Evolutionary conservation across 805 yeast species (phyloP).

Genomic region (Ogataea nakhonphanomensis): DNA sequence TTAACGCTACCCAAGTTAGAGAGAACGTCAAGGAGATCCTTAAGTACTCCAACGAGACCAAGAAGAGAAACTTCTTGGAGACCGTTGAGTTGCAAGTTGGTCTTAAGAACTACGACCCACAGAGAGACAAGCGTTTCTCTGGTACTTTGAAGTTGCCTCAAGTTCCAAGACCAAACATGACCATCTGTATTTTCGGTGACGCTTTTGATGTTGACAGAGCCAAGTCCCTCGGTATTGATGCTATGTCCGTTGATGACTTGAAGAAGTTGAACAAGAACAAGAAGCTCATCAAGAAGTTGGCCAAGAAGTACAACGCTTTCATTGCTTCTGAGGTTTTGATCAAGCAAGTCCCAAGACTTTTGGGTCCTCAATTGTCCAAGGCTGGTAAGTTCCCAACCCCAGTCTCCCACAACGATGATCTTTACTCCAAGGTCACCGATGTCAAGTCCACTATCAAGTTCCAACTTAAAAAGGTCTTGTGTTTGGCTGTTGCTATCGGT

Average conservation of each 20-base stretch:
- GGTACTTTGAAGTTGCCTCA: conserved; percentile 97
- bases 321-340: conserved; percentile 98
- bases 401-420: conserved; percentile 98
- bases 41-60: conserved; percentile 86
- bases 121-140: conserved; percentile 99
- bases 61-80: conserved; percentile 99
- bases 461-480: conserved; percentile 99
- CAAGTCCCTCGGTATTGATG: conserved; percentile 97
- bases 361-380: conserved; percentile 99
- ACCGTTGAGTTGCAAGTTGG: conserved; percentile 99
- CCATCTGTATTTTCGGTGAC: conserved; percentile 99
- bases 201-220: conserved; percentile 99
- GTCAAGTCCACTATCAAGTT: conserved; percentile 99
- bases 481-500: conserved; percentile 99
- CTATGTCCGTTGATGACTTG: conserved; percentile 99
- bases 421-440: conserved; percentile 91
- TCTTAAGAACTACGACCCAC: conserved; percentile 99
- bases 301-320: conserved; percentile 99
- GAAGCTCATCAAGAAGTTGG: conserved; percentile 98
- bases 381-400: conserved; percentile 99
- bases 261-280: conserved; percentile 99
- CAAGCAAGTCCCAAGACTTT: conserved; percentile 99
- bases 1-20: conserved; percentile 91
- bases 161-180: conserved; percentile 99
- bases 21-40: conserved; percentile 91